Percentiles rank a stretch among this genome's conserved stretches.
These are phyloP conservation scores for Trichoderma afroharzianum DNA, from an alignment of 2,329 filamentous ascomycete genomes.

Conservation along the genomic window DNA sequence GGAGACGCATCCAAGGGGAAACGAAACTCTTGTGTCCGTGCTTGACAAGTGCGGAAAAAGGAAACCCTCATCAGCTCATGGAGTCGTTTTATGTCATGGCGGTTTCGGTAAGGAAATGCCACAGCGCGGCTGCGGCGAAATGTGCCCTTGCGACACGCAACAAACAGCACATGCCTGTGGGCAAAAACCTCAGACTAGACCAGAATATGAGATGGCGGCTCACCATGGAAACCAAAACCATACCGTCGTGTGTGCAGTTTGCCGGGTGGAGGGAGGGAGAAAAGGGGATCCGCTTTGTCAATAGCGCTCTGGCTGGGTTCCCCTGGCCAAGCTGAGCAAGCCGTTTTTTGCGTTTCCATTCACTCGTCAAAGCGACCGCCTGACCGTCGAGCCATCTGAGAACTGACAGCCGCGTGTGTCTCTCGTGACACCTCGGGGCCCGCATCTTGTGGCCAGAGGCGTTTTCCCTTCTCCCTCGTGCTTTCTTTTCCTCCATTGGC, in stretches of 20 bases:
- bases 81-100: not conserved
- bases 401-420: slow-evolving; percentile 2
- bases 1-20: not conserved
- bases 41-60: not conserved
- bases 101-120: not conserved
- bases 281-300: slow-evolving; percentile 9
- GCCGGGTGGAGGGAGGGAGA: not conserved
- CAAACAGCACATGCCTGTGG: not conserved
- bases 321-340: slow-evolving; percentile 14
- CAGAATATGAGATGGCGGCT: not conserved
- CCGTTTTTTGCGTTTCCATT: not conserved
- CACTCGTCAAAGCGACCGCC: slow-evolving; percentile 1
- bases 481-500: not conserved
- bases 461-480: not conserved
- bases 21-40: not conserved
- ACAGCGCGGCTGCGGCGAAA: not conserved
- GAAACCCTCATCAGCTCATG: not conserved
- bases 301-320: slow-evolving; percentile 13
- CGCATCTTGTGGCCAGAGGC: not conserved
- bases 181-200: not conserved
- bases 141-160: not conserved
- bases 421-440: not conserved
- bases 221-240: not conserved
- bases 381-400: slow-evolving; percentile 12
- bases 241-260: not conserved